These are phyloP conservation scores for Pezicula rhizophila DNA, from an alignment of 2,329 filamentous ascomycete species.

Conservation along the genomic window DNA sequence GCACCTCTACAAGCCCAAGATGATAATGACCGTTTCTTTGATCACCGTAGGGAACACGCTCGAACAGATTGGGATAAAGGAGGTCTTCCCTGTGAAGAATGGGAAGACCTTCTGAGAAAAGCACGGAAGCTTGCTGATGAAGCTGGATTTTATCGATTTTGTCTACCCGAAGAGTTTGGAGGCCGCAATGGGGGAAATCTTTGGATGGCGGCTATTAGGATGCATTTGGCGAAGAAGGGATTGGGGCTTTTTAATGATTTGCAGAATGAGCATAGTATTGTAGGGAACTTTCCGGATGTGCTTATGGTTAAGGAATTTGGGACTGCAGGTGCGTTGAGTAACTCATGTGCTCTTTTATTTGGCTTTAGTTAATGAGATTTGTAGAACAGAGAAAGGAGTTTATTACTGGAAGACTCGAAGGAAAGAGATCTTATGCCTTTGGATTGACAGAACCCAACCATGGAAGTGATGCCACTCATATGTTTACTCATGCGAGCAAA, in stretches of 20 bases:
- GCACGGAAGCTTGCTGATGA: conserved; percentile 46
- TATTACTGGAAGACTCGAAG: conserved; percentile 45
- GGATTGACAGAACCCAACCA: conserved; percentile 57
- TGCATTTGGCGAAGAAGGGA: conserved; percentile 53
- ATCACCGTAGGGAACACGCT: conserved; percentile 55
- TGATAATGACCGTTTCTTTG: conserved; percentile 60
- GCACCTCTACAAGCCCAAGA: conserved; percentile 49
- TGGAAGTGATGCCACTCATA: conserved; percentile 57
- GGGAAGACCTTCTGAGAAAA: conserved; percentile 48
- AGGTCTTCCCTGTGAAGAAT: conserved; percentile 50
- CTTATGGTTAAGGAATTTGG: conserved; percentile 59
- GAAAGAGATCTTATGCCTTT: conserved; percentile 52
- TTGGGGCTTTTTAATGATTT: conserved; percentile 57
- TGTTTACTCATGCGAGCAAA: conserved; percentile 46
- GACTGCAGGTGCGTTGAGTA: conserved; percentile 21
- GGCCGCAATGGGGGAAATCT: conserved; percentile 46
- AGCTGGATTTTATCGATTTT: conserved; percentile 55
- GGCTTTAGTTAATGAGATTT: not conserved
- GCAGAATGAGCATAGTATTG: conserved; percentile 56
- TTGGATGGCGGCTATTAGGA: conserved; percentile 57
- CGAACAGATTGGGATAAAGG: conserved; percentile 49
- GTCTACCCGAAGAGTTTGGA: conserved; percentile 49
- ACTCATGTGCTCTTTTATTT: too few relatives aligned
- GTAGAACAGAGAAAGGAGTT: conserved; percentile 46
- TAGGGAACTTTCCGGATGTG: conserved; percentile 57